A percentile compares a stretch with the other conserved stretches of the same genome.
These are phyloP conservation scores for Mycosphaerella arachidis DNA, from an alignment of 2,329 filamentous ascomycete genomes.

Conservation along the genomic window DNA sequence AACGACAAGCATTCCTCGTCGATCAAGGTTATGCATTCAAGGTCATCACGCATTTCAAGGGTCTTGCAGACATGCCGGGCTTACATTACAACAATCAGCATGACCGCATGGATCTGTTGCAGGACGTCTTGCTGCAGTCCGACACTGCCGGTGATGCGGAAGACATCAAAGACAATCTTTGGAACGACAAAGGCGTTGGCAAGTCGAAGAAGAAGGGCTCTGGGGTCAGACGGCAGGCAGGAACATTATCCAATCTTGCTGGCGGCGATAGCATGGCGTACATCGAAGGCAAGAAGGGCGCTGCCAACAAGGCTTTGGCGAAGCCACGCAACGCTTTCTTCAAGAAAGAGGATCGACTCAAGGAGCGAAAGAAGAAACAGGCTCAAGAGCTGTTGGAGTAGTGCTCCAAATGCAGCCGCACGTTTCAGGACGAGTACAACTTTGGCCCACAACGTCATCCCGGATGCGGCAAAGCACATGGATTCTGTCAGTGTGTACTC, in stretches of 20 bases:
- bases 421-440: background rate
- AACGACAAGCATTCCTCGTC: slow-evolving; percentile 92
- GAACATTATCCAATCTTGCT: slow-evolving; percentile 76
- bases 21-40: slow-evolving; percentile 99
- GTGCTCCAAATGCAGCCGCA: background rate
- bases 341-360: slow-evolving; percentile 38
- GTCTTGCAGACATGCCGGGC: slow-evolving; percentile 76
- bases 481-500: background rate
- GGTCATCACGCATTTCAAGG: slow-evolving; percentile 91
- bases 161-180: slow-evolving; percentile 64
- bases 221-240: slow-evolving; percentile 73
- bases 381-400: slow-evolving; percentile 12
- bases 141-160: slow-evolving; percentile 70
- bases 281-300: slow-evolving; percentile 45
- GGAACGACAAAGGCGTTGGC: slow-evolving; percentile 51
- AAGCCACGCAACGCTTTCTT: slow-evolving; percentile 44
- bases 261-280: slow-evolving; percentile 97
- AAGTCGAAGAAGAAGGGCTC: slow-evolving; percentile 42
- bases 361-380: slow-evolving; percentile 31
- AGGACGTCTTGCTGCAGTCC: slow-evolving; percentile 84
- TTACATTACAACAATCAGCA: slow-evolving; percentile 74
- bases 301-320: slow-evolving; percentile 45
- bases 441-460: background rate
- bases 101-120: slow-evolving; percentile 79
- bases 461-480: background rate